A percentile compares a stretch with the other conserved stretches of the same genome.
phyloP scores from a whole-genome alignment of 108 stramenopile species.

The Pseudonitzschia pungens region DNA sequence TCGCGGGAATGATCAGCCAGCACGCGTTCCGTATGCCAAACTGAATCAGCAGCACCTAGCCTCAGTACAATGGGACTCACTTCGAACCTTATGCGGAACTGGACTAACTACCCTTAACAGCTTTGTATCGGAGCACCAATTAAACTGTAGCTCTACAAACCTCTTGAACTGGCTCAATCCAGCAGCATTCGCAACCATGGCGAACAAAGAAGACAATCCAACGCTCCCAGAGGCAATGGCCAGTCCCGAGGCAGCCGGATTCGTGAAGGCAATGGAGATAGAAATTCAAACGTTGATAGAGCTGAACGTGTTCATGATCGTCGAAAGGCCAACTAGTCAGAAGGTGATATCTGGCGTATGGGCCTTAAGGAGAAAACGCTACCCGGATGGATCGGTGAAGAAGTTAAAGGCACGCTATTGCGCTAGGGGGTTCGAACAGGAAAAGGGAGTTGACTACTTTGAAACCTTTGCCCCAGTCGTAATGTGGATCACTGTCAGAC shows the following conservation, averaged over 20 bases:
- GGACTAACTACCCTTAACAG: background rate
- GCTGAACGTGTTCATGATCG: background rate
- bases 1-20: background rate
- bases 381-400: constrained; percentile 41
- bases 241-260: constrained; percentile 32
- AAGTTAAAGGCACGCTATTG: constrained; percentile 67
- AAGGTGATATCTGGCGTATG: constrained; percentile 37
- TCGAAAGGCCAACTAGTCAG: background rate
- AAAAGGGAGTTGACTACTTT: constrained; percentile 60
- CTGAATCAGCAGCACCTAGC: background rate
- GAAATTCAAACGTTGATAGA: constrained; percentile 14
- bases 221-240: constrained; percentile 42
- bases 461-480: constrained; percentile 58
- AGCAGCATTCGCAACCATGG: background rate
- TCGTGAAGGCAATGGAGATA: constrained; percentile 17
- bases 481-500: constrained; percentile 43
- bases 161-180: background rate
- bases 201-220: constrained; percentile 32
- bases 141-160: background rate
- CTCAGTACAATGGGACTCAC: too few species aligned
- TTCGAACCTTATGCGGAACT: background rate
- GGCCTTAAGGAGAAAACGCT: constrained; percentile 43
- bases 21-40: background rate
- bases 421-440: constrained; percentile 51
- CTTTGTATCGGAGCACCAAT: background rate